Percentiles rank a stretch among this genome's conserved stretches.
phyloP scores from a whole-genome alignment of 106 monocot species.

The Acorus gramineus region DNA sequence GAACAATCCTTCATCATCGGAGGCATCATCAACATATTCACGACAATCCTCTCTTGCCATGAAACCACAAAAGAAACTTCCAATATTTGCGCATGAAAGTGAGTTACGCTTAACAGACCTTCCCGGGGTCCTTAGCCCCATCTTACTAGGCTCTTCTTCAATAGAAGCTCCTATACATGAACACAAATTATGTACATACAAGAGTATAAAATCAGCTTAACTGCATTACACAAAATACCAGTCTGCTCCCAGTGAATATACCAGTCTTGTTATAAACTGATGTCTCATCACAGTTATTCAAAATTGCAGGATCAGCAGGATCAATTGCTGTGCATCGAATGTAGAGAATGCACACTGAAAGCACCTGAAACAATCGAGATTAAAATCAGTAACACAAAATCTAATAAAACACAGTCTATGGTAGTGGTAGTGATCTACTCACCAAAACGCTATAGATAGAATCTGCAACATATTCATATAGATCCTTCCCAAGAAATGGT shows the following conservation, averaged over 20 bases:
- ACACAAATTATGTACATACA: too few species aligned
- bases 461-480: slow-evolving; percentile 40
- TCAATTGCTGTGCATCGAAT: slow-evolving; percentile 70
- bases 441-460: slow-evolving; percentile 54
- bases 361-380: slow-evolving; percentile 28
- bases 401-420: not conserved
- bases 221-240: too few species aligned
- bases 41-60: slow-evolving; percentile 55
- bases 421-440: slow-evolving; percentile 8
- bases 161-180: slow-evolving; percentile 11
- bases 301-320: slow-evolving; percentile 65
- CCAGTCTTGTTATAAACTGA: slow-evolving; percentile 7
- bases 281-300: slow-evolving; percentile 14
- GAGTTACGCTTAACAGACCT: slow-evolving; percentile 7
- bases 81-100: slow-evolving; percentile 11
- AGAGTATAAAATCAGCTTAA: too few species aligned
- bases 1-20: slow-evolving; percentile 45
- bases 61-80: slow-evolving; percentile 29
- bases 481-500: slow-evolving; percentile 56
- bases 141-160: slow-evolving; percentile 21
- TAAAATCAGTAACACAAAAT: not conserved
- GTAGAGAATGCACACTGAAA: slow-evolving; percentile 62
- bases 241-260: too few species aligned
- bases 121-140: slow-evolving; percentile 12
- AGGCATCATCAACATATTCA: slow-evolving; percentile 17